Percentiles rank a stretch among this genome's conserved stretches.
phyloP scores from a whole-genome alignment of 2,329 filamentous ascomycete species.

The Xylaria multiplex region DNA sequence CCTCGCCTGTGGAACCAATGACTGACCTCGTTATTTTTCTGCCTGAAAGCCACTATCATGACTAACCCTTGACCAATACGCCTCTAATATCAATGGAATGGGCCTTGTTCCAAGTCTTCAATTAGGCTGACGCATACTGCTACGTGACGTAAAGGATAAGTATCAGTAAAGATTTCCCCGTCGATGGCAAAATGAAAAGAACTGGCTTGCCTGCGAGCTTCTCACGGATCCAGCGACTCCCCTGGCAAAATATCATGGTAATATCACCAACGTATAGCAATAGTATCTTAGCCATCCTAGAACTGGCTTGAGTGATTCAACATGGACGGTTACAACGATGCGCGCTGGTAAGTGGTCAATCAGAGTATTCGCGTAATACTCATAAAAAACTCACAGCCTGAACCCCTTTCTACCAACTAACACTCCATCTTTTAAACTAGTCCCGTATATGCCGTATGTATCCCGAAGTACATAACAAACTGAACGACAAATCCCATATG shows the following conservation, averaged over 20 bases:
- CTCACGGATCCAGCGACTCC: background rate
- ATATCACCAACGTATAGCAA: background rate
- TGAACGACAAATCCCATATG: background rate
- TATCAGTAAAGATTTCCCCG: background rate
- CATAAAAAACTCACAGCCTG: background rate
- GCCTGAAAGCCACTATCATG: conserved; percentile 42
- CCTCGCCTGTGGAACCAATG: conserved; percentile 42
- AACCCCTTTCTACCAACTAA: conserved; percentile 11
- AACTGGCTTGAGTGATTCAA: background rate
- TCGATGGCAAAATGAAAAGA: background rate
- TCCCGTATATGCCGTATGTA: conserved; percentile 57
- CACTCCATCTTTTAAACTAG: conserved; percentile 40
- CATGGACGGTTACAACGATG: conserved; percentile 29
- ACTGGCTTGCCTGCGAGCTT: background rate
- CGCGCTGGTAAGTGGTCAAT: conserved; percentile 29
- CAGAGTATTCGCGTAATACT: background rate
- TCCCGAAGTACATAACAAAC: background rate
- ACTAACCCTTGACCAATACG: background rate
- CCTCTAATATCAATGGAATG: too few species aligned
- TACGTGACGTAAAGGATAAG: background rate
- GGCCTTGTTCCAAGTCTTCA: background rate
- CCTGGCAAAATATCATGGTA: background rate
- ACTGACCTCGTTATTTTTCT: conserved; percentile 46
- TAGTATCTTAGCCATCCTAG: background rate
- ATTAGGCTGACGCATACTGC: conserved; percentile 8